phyloP scores from a whole-genome alignment of 2,329 filamentous ascomycete species.

The Colletotrichum sp. region DNA sequence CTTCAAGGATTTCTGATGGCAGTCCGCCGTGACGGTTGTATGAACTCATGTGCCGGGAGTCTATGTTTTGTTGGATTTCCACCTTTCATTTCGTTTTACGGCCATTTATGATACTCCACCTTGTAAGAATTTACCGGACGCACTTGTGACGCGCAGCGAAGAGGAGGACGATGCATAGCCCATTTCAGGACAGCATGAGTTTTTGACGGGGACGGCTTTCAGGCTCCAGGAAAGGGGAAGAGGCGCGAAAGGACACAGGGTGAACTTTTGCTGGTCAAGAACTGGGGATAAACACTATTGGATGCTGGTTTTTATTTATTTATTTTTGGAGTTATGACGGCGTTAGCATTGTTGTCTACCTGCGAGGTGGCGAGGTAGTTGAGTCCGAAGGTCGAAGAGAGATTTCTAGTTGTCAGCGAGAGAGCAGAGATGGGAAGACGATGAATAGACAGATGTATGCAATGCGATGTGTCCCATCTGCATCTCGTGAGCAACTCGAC shows the following conservation, averaged over 20 bases:
- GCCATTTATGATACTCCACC: slow-evolving; percentile 11
- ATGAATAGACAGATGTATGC: background rate
- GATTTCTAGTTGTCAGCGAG: background rate
- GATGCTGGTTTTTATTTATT: background rate
- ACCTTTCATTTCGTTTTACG: background rate
- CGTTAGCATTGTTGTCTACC: background rate
- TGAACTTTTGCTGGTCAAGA: slow-evolving; percentile 5
- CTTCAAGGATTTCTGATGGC: slow-evolving; percentile 71
- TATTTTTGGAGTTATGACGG: background rate
- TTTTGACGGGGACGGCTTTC: background rate
- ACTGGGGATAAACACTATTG: background rate
- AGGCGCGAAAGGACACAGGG: background rate
- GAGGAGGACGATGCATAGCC: background rate
- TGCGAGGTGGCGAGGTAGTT: background rate
- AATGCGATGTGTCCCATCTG: background rate
- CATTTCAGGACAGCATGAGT: background rate
- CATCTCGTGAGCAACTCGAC: background rate
- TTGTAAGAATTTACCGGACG: slow-evolving; percentile 5
- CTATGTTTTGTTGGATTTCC: background rate
- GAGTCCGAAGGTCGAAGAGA: background rate
- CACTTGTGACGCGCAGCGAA: background rate
- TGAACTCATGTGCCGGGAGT: background rate
- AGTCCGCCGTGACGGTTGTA: background rate
- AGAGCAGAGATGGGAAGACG: background rate
- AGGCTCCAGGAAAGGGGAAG: background rate